Evolutionary conservation across 345 rosid species (phyloP).

Genomic region (Populus simonii): DNA sequence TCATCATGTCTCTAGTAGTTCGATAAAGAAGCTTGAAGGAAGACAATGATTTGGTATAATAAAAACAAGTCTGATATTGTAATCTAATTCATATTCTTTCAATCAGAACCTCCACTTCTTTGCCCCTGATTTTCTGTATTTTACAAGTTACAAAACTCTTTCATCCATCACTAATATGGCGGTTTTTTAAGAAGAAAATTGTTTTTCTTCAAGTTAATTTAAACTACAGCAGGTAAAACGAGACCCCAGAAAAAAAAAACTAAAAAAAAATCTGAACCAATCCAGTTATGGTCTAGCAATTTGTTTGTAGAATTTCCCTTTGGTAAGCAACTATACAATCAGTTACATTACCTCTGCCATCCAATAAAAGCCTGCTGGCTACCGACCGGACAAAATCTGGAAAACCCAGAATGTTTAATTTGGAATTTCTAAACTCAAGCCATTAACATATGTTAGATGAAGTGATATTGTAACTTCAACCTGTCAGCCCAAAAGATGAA

Average conservation of each 20-base stretch:
- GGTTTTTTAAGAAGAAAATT: too few relatives aligned
- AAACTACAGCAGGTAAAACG: not conserved
- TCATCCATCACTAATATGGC: not conserved
- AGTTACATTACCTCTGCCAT: too few relatives aligned
- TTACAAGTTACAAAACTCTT: not conserved
- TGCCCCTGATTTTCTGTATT: not conserved
- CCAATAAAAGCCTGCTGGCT: too few relatives aligned
- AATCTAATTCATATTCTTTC: not conserved
- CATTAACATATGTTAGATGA: not conserved
- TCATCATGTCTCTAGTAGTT: not conserved
- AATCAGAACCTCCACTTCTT: not conserved
- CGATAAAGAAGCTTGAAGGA: not conserved
- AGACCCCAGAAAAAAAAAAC: too few relatives aligned
- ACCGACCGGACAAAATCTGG: too few relatives aligned
- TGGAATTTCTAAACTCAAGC: too few relatives aligned
- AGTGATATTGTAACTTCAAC: constrained; percentile 1
- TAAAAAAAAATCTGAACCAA: not conserved
- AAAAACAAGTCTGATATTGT: not conserved
- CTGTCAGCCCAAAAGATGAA: not conserved
- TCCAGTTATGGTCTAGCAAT: not conserved
- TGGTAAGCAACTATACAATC: too few relatives aligned
- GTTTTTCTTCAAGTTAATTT: not conserved
- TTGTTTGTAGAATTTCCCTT: not conserved
- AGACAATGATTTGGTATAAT: not conserved
- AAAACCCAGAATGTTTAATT: too few relatives aligned